These are phyloP conservation scores for Ilyonectria robusta DNA, from an alignment of 2,329 filamentous ascomycete genomes.

Conservation along the genomic window DNA sequence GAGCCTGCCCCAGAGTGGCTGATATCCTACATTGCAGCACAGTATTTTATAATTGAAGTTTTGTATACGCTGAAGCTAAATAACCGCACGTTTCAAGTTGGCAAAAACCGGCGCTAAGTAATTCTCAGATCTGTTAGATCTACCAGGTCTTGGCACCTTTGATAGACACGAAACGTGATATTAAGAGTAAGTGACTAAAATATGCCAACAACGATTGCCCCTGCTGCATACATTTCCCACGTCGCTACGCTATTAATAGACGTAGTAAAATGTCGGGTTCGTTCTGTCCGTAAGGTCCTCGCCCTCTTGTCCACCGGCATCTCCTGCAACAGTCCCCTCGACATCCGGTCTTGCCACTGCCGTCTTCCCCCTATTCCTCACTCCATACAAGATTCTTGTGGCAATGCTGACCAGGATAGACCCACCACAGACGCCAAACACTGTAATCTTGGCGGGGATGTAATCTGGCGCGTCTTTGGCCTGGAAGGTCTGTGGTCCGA, in stretches of 20 bases:
- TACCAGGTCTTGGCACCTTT: too few species aligned
- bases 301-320: neutral
- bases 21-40: too few species aligned
- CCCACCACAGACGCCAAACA: conserved; percentile 25
- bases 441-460: conserved; percentile 61
- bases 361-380: conserved; percentile 22
- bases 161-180: too few species aligned
- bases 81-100: too few species aligned
- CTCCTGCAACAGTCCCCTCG: neutral
- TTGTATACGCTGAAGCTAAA: too few species aligned
- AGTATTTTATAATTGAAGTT: too few species aligned
- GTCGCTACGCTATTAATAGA: conserved; percentile 16
- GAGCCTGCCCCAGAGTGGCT: too few species aligned
- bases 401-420: conserved; percentile 30
- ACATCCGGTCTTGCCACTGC: neutral
- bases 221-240: too few species aligned
- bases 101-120: too few species aligned
- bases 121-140: too few species aligned
- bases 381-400: conserved; percentile 32
- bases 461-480: conserved; percentile 64
- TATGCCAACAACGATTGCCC: too few species aligned
- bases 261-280: conserved; percentile 31
- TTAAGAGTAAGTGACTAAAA: too few species aligned
- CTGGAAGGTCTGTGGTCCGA: conserved; percentile 42
- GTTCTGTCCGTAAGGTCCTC: conserved; percentile 26